These are phyloP conservation scores for Aspergillus sp. DNA, from an alignment of 2,329 filamentous ascomycete species.

Conservation along the genomic window DNA sequence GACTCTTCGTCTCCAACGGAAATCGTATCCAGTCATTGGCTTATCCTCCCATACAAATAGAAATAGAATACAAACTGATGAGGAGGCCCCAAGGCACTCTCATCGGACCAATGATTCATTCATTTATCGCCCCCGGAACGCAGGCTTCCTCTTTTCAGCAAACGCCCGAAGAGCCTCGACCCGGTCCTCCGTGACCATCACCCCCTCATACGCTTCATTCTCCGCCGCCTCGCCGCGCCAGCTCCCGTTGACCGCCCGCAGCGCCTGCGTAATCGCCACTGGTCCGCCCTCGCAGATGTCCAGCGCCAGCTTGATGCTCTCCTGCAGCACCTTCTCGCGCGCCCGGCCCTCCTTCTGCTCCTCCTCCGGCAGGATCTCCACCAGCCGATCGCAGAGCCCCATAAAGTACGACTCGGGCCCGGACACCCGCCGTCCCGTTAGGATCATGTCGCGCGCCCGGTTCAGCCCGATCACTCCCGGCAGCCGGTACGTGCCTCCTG, in stretches of 20 bases:
- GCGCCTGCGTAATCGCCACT: constrained; percentile 73
- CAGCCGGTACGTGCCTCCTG: constrained; percentile 86
- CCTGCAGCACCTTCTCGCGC: constrained; percentile 66
- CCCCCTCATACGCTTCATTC: constrained; percentile 79
- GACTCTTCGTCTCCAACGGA: too few relatives aligned
- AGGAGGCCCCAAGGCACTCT: too few relatives aligned
- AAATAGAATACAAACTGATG: too few relatives aligned
- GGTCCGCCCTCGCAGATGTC: constrained; percentile 91
- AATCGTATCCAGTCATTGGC: too few relatives aligned
- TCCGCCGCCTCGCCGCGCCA: constrained; percentile 70
- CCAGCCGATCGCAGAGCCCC: constrained; percentile 84
- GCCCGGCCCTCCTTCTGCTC: constrained; percentile 57
- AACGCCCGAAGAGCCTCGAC: constrained; percentile 88
- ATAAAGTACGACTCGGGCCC: constrained; percentile 88
- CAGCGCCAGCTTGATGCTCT: constrained; percentile 73
- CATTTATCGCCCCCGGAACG: constrained; percentile 60
- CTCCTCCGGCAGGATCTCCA: constrained; percentile 66
- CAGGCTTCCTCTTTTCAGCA: constrained; percentile 68
- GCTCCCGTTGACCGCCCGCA: constrained; percentile 73
- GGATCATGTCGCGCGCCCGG: constrained; percentile 83
- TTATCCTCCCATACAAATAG: too few relatives aligned
- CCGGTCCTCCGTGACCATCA: constrained; percentile 81
- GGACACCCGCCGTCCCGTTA: constrained; percentile 82
- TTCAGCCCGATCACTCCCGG: constrained; percentile 75
- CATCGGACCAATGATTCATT: not conserved